These are phyloP conservation scores for Fusarium staphyleae DNA, from an alignment of 2,329 filamentous ascomycete species.

Conservation along the genomic window DNA sequence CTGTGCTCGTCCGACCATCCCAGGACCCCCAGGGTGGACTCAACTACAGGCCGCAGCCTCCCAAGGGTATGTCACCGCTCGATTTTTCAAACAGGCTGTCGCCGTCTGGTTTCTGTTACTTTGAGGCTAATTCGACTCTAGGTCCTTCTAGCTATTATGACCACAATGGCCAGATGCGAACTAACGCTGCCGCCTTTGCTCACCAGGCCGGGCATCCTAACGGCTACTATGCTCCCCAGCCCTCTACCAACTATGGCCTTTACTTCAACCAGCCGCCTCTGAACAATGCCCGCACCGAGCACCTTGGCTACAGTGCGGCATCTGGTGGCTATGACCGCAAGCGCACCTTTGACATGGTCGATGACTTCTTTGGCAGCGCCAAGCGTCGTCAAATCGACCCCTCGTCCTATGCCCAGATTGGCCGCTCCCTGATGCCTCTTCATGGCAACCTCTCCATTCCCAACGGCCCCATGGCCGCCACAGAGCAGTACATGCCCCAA, in stretches of 20 bases:
- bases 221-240: constrained; percentile 66
- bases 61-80: constrained; percentile 58
- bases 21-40: constrained; percentile 61
- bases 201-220: constrained; percentile 61
- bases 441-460: constrained; percentile 74
- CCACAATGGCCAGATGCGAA: constrained; percentile 69
- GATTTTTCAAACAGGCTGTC: constrained; percentile 19
- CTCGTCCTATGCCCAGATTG: constrained; percentile 87
- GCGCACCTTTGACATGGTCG: constrained; percentile 85
- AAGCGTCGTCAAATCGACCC: constrained; percentile 93
- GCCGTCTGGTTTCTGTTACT: constrained; percentile 39
- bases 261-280: constrained; percentile 76
- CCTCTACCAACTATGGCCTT: constrained; percentile 70
- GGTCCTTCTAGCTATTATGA: constrained; percentile 68
- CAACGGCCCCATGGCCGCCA: constrained; percentile 54
- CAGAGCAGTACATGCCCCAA: constrained; percentile 63
- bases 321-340: constrained; percentile 73
- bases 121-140: constrained; percentile 55
- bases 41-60: constrained; percentile 61
- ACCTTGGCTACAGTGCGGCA: constrained; percentile 66
- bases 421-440: constrained; percentile 83
- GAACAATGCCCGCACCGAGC: constrained; percentile 62
- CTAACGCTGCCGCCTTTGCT: constrained; percentile 61
- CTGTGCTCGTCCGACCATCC: constrained; percentile 67
- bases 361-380: constrained; percentile 92